These are phyloP conservation scores for Wickerhamomyces bovis DNA, from an alignment of 805 yeast genomes.

Conservation along the genomic window DNA sequence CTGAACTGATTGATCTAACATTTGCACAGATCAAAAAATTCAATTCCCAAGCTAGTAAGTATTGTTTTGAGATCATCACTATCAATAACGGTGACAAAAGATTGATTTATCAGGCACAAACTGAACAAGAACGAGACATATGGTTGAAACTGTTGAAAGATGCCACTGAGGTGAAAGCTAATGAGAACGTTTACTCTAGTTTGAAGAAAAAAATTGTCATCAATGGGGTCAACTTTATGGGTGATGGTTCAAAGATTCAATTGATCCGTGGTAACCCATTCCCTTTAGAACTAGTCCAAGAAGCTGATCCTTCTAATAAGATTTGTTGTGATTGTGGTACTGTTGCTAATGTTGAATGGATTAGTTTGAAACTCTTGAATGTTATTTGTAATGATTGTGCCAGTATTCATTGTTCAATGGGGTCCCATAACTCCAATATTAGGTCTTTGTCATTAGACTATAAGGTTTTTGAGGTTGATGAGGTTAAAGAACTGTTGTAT, in stretches of 20 bases:
- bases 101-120: constrained; percentile 61
- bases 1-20: constrained; percentile 58
- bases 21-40: constrained; percentile 53
- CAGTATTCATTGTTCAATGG: constrained; percentile 82
- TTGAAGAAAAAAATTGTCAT: too few relatives aligned
- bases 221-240: too few relatives aligned
- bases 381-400: constrained; percentile 82
- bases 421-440: constrained; percentile 74
- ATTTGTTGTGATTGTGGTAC: constrained; percentile 78
- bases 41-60: constrained; percentile 25
- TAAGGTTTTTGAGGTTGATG: constrained; percentile 46
- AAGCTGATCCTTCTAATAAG: constrained; percentile 46
- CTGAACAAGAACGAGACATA: constrained; percentile 55
- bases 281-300: constrained; percentile 19
- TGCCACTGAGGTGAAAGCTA: constrained; percentile 37
- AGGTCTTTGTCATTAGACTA: constrained; percentile 74
- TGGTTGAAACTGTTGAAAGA: constrained; percentile 54
- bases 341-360: constrained; percentile 70
- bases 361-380: constrained; percentile 67
- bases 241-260: too few relatives aligned
- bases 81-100: constrained; percentile 60
- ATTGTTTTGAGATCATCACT: constrained; percentile 73
- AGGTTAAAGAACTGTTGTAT: constrained; percentile 49
- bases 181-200: too few relatives aligned
- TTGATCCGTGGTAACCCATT: background rate